phyloP scores from a whole-genome alignment of 352 stramenopile species.

The Phytophthora sansomeana region DNA sequence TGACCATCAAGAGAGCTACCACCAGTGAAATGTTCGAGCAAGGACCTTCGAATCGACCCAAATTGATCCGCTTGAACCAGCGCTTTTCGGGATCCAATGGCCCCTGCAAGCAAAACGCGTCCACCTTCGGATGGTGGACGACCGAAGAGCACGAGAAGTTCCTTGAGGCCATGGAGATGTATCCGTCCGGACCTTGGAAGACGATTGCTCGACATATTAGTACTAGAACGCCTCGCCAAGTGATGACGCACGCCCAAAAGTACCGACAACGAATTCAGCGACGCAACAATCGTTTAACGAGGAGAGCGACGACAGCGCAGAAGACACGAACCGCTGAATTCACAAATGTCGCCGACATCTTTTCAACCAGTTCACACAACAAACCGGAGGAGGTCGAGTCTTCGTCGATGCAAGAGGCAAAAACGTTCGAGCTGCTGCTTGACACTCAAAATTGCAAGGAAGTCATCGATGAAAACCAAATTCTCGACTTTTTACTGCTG shows the following conservation, averaged over 20 bases:
- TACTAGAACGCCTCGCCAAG: conserved; percentile 35
- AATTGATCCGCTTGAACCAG: conserved; percentile 14
- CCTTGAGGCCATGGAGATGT: conserved; percentile 51
- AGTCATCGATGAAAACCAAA: not conserved
- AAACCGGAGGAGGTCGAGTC: not conserved
- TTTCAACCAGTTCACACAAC: not conserved
- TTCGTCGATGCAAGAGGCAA: not conserved
- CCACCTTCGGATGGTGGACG: conserved; percentile 11
- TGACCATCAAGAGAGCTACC: conserved; percentile 11
- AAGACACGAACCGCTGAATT: not conserved
- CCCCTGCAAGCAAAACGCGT: conserved; percentile 4
- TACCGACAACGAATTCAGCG: conserved; percentile 24
- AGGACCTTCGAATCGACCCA: not conserved
- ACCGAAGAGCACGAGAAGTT: conserved; percentile 52
- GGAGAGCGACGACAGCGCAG: not conserved
- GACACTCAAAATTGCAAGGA: not conserved
- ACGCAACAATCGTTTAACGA: not conserved
- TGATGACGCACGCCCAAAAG: conserved; percentile 33
- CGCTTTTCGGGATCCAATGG: not conserved
- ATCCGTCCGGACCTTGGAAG: conserved; percentile 54
- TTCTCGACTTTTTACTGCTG: conserved; percentile 5
- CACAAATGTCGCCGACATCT: not conserved
- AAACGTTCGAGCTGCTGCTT: conserved; percentile 3
- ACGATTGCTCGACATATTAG: conserved; percentile 35
- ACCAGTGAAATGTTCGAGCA: conserved; percentile 1